Percentiles rank a stretch among this genome's conserved stretches.
Evolutionary conservation across 2,329 filamentous ascomycete species (phyloP).

Genomic region (Colletotrichum musae): DNA sequence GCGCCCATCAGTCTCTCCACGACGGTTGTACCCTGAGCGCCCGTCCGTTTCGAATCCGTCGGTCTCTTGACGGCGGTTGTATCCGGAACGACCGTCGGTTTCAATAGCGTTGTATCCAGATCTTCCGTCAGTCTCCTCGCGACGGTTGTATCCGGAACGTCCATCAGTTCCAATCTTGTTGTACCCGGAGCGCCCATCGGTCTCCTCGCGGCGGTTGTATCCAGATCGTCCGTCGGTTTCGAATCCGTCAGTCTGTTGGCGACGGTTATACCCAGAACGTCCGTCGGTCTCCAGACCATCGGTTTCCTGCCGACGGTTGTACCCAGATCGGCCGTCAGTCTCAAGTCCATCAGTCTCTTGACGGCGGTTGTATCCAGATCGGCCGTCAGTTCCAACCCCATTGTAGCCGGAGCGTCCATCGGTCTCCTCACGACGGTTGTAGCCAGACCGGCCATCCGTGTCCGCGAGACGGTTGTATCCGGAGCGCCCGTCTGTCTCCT

Average conservation of each 20-base stretch:
- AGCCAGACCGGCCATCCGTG: background rate
- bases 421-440: constrained; percentile 3
- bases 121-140: background rate
- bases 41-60: no score
- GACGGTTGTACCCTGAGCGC: no score
- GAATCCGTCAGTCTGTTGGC: no score
- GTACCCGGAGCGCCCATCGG: background rate
- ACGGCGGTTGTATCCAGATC: no score
- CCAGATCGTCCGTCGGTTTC: background rate
- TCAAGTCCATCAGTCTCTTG: no score
- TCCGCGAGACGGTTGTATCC: background rate
- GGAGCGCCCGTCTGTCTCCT: background rate
- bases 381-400: no score
- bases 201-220: background rate
- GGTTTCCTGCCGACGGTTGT: no score
- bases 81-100: background rate
- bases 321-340: no score
- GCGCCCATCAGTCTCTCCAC: no score
- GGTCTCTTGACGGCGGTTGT: background rate
- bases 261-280: background rate
- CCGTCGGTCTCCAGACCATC: background rate
- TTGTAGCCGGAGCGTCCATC: background rate
- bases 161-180: background rate
- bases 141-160: background rate
- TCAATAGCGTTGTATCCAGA: background rate